phyloP scores from a whole-genome alignment of 2,329 filamentous ascomycete species.

The Aspergillus sp. region DNA sequence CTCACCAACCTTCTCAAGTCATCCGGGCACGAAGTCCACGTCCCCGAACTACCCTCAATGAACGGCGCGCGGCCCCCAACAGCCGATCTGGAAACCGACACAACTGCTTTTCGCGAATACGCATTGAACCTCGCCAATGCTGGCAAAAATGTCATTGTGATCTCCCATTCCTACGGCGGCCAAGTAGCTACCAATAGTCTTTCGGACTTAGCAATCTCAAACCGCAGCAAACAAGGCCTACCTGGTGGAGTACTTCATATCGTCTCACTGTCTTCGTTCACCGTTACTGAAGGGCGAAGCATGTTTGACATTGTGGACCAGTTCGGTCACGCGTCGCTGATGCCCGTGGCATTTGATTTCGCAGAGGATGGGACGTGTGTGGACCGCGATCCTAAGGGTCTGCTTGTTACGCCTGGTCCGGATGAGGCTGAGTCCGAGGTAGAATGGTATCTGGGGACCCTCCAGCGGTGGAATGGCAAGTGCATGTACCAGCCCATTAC shows the following conservation, averaged over 20 bases:
- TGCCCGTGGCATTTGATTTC: slow-evolving; percentile 11
- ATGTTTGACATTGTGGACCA: slow-evolving; percentile 11
- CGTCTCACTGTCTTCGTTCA: slow-evolving; percentile 1
- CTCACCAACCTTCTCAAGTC: background rate
- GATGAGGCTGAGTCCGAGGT: background rate
- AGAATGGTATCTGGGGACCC: background rate
- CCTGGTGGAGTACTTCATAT: background rate
- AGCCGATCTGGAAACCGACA: slow-evolving; percentile 11
- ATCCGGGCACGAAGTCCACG: slow-evolving; percentile 10
- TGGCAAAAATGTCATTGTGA: slow-evolving; percentile 5
- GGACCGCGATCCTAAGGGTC: background rate
- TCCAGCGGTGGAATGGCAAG: slow-evolving; percentile 14
- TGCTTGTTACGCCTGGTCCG: background rate
- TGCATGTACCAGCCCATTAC: background rate
- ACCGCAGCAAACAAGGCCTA: background rate
- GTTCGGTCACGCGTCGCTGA: background rate
- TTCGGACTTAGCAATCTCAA: background rate
- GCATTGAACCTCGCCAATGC: background rate
- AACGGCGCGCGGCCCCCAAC: slow-evolving; percentile 14
- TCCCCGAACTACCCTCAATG: slow-evolving; percentile 3
- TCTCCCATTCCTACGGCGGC: slow-evolving; percentile 18
- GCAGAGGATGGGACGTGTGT: background rate
- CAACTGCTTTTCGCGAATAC: background rate
- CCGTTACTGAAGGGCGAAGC: background rate
- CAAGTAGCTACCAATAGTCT: slow-evolving; percentile 16